These are phyloP conservation scores for Pichia thaimueangensis DNA, from an alignment of 805 yeast species.

Conservation along the genomic window DNA sequence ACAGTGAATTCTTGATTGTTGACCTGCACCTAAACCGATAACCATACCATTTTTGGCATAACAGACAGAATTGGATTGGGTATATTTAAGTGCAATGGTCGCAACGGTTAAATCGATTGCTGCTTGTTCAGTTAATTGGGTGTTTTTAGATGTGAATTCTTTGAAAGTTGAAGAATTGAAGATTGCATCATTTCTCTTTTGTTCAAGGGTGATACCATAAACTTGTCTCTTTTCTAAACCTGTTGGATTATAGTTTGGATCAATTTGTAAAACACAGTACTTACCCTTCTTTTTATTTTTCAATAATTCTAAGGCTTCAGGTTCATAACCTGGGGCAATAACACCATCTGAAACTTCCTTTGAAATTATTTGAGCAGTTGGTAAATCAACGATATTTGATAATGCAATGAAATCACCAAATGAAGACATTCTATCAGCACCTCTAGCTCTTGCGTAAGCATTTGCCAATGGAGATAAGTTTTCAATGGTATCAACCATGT, in stretches of 20 bases:
- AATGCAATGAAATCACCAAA: slow-evolving; percentile 98
- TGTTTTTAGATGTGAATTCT: slow-evolving; percentile 85
- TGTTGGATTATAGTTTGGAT: slow-evolving; percentile 87
- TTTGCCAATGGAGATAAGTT: slow-evolving; percentile 94
- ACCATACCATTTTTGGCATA: slow-evolving; percentile 99
- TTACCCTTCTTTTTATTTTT: slow-evolving; percentile 94
- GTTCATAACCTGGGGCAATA: slow-evolving; percentile 93
- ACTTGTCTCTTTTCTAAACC: slow-evolving; percentile 85
- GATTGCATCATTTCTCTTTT: slow-evolving; percentile 96
- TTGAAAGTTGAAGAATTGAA: slow-evolving; percentile 85
- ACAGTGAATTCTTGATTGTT: slow-evolving; percentile 98
- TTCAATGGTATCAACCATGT: slow-evolving; percentile 91
- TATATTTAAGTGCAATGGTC: slow-evolving; percentile 93
- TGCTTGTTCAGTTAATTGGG: slow-evolving; percentile 85
- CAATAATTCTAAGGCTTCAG: slow-evolving; percentile 85
- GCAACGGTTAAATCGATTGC: slow-evolving; percentile 92
- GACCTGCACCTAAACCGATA: slow-evolving; percentile 98
- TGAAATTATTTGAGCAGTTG: slow-evolving; percentile 95
- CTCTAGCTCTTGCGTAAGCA: slow-evolving; percentile 99
- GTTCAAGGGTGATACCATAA: slow-evolving; percentile 91
- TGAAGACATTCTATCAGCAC: slow-evolving; percentile 99
- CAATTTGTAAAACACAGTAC: slow-evolving; percentile 93
- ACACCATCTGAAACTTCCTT: slow-evolving; percentile 98
- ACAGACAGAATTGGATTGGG: slow-evolving; percentile 97
- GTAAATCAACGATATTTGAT: slow-evolving; percentile 90